These are phyloP conservation scores for Saururus chinensis DNA, from an alignment of 164 flowering plant species.

Conservation along the genomic window DNA sequence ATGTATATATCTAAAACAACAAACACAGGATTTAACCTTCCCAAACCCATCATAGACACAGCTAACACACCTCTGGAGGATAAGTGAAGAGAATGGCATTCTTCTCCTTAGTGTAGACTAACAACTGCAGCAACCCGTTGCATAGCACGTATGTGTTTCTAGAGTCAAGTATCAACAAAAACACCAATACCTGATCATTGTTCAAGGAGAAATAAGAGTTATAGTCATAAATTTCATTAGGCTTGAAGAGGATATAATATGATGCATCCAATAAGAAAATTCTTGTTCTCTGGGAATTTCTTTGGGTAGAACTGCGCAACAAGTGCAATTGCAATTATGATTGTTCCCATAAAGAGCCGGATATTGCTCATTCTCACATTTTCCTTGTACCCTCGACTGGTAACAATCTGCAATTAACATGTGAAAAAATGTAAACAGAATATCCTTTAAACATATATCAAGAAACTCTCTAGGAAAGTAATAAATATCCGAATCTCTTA, in stretches of 20 bases:
- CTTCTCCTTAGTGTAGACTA: conserved; percentile 72
- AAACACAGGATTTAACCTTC: not conserved
- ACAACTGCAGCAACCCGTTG: conserved; percentile 67
- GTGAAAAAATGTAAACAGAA: not conserved
- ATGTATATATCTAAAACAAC: not conserved
- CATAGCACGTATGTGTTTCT: conserved; percentile 50
- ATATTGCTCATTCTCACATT: conserved; percentile 78
- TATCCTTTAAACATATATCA: too few relatives aligned
- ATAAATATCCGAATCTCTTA: not conserved
- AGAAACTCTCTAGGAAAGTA: not conserved
- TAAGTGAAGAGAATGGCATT: conserved; percentile 78
- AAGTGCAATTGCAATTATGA: conserved; percentile 65
- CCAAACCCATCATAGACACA: not conserved
- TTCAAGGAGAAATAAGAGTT: not conserved
- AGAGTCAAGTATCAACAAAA: conserved; percentile 43
- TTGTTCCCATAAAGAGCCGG: conserved; percentile 47
- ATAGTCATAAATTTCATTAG: too few relatives aligned
- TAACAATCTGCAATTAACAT: conserved; percentile 45
- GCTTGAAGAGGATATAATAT: conserved; percentile 62
- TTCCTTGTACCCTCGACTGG: conserved; percentile 60
- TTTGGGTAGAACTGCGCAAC: conserved; percentile 86
- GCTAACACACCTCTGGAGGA: conserved; percentile 55
- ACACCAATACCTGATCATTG: not conserved
- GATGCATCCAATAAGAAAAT: conserved; percentile 75
- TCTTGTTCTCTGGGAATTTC: conserved; percentile 81